Percentiles rank a stretch among this genome's conserved stretches.
These are phyloP conservation scores for Candida manassasensis DNA, from an alignment of 805 yeast genomes.

Conservation along the genomic window DNA sequence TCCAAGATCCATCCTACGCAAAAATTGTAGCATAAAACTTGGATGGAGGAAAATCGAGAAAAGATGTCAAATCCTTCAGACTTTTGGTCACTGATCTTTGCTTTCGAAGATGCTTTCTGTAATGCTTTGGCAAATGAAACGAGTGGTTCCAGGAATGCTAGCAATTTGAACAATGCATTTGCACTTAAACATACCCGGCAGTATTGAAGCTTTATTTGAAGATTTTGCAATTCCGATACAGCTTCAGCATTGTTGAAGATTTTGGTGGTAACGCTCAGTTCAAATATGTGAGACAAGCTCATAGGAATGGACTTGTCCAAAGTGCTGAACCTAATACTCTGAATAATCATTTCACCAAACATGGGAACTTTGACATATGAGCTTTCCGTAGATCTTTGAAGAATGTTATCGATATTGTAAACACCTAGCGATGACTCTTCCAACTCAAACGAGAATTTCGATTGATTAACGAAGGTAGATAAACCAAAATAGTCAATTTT, in stretches of 20 bases:
- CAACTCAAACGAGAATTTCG: constrained; percentile 31
- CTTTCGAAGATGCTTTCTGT: constrained; percentile 2
- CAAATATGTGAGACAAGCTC: constrained; percentile 39
- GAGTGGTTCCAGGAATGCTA: constrained; percentile 27
- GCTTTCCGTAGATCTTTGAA: neutral
- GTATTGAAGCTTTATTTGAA: constrained; percentile 56
- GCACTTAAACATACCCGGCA: constrained; percentile 59
- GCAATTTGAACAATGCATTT: constrained; percentile 35
- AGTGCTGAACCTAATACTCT: constrained; percentile 38
- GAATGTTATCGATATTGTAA: constrained; percentile 18
- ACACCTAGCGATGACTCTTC: constrained; percentile 24
- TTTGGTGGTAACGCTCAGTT: constrained; percentile 43
- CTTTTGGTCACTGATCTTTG: constrained; percentile 3
- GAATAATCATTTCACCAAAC: constrained; percentile 37
- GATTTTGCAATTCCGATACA: constrained; percentile 30
- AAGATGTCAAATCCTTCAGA: neutral
- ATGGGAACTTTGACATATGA: constrained; percentile 18
- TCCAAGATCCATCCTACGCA: constrained; percentile 79
- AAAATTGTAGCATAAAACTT: constrained; percentile 56
- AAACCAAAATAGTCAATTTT: constrained; percentile 34
- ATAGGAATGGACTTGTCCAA: constrained; percentile 35
- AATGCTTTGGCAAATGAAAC: constrained; percentile 6
- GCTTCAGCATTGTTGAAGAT: constrained; percentile 33
- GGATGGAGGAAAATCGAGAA: constrained; percentile 46
- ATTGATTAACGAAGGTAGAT: constrained; percentile 26